Base-by-base conservation (phyloP, 768 basidiomycete species). In the Trichaptum fuscoviolaceum region DNA sequence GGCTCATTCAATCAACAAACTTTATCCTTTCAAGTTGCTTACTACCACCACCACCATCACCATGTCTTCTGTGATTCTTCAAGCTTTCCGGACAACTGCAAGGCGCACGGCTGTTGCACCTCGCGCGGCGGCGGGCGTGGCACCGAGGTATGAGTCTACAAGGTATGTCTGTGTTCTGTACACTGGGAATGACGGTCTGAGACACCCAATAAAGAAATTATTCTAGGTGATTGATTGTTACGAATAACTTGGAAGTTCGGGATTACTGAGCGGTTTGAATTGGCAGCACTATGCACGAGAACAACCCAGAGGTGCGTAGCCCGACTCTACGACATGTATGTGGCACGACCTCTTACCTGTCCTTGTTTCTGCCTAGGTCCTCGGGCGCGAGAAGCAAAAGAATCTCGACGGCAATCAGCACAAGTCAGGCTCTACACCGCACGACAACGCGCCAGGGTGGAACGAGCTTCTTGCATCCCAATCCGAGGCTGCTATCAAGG, bases 401-500 rank as follows among this genome's bases (percentile, higher is more conserved):
- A 84, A 84, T 70, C 74, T 85, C 57, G 71, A 78, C 24, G 75
- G 77, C 7, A 71, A 72, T 3, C 81, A 85, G 34, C 77, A 84
- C 71, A 76, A 77, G 67, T 83, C 80, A n/a, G n/a, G n/a, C 1
- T 81, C 84, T 1, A 80, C 85, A 0, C 81, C 84, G 10, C 81
- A 83, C 65, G 69, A 80, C 12, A 73, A 84, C 68, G 87, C 88
- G 0, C 89, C 88, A 2, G 89, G 88, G 1, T 91, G 89, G 89
- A 90, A 90, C 68, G 89, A 91, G 69, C 73, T 75, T 26, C 81
- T 91, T 15, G 89, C 89, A 0, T 83, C 81, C 65, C 68, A 80
- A 12, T 90, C 90, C 1, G 89, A 91, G 75, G 89, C 90, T 4
- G 75, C 77, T 20, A 78, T 90, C 60, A 90, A 91, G 82, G 89